phyloP scores from a whole-genome alignment of 192 early-diverging fungal species.

The Linnemannia zychae region DNA sequence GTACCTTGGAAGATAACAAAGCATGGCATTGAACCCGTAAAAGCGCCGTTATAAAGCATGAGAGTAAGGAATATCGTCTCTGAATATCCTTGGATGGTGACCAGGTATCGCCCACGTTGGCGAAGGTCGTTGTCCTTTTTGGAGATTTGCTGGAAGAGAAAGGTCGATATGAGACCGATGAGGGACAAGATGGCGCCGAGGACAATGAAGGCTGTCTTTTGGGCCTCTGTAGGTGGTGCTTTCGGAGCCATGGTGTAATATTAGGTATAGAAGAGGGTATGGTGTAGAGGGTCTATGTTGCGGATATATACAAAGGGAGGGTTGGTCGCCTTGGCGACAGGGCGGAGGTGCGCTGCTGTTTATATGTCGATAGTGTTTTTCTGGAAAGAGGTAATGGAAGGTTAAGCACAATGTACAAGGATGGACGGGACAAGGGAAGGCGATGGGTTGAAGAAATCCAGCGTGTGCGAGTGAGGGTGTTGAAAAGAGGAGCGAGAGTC shows the following conservation, averaged over 20 bases:
- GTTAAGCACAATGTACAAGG: neutral
- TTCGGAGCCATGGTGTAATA: neutral
- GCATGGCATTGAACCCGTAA: slow-evolving; percentile 24
- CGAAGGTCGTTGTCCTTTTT: slow-evolving; percentile 51
- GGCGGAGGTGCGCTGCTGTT: neutral
- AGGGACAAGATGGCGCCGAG: slow-evolving; percentile 3
- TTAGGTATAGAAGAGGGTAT: slow-evolving; percentile 14
- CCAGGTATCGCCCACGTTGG: slow-evolving; percentile 46
- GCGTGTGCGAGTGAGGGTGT: neutral
- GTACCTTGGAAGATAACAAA: slow-evolving; percentile 24
- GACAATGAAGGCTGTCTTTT: slow-evolving; percentile 14
- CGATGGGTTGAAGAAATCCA: neutral
- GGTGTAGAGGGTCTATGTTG: neutral
- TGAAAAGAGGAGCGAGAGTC: neutral
- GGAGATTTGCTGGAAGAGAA: slow-evolving; percentile 47
- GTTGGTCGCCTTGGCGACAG: slow-evolving; percentile 4
- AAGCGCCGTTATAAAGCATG: slow-evolving; percentile 23
- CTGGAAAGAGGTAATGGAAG: neutral
- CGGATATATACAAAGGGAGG: neutral
- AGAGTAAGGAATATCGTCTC: slow-evolving; percentile 22
- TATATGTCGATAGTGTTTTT: neutral
- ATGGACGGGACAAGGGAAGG: neutral
- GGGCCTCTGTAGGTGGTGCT: neutral
- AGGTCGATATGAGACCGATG: slow-evolving; percentile 21
- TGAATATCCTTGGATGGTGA: slow-evolving; percentile 37